Percentiles rank a stretch among this genome's conserved stretches.
Evolutionary conservation across 257 asterid species (phyloP).

Genomic region (Jasminum sambac): DNA sequence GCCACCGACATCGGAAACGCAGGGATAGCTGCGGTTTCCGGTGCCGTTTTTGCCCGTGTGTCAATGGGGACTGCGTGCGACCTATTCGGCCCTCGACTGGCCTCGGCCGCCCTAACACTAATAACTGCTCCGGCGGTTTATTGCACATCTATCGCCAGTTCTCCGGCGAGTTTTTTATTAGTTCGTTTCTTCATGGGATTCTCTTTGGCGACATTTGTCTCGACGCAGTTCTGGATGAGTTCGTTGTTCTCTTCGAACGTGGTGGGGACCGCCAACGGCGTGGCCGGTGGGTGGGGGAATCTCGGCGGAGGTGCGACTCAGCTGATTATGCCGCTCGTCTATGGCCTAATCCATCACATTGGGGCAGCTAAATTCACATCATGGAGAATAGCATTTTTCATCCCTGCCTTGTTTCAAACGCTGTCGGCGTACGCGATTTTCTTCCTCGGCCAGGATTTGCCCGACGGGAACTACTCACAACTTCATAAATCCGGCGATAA

Average conservation of each 20-base stretch:
- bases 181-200: slow-evolving; percentile 78
- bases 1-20: slow-evolving; percentile 89
- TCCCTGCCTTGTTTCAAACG: slow-evolving; percentile 72
- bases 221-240: slow-evolving; percentile 96
- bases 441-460: slow-evolving; percentile 79
- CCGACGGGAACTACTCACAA: slow-evolving; percentile 66
- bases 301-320: slow-evolving; percentile 92
- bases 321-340: slow-evolving; percentile 79
- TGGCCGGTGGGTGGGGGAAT: slow-evolving; percentile 94
- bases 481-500: slow-evolving; percentile 71
- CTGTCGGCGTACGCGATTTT: slow-evolving; percentile 63
- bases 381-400: slow-evolving; percentile 77
- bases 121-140: slow-evolving; percentile 78
- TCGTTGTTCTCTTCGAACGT: slow-evolving; percentile 59
- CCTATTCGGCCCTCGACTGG: slow-evolving; percentile 72
- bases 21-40: slow-evolving; percentile 85
- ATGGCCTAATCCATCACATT: slow-evolving; percentile 37
- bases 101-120: slow-evolving; percentile 63
- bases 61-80: slow-evolving; percentile 91
- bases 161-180: slow-evolving; percentile 50
- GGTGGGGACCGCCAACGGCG: slow-evolving; percentile 82
- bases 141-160: slow-evolving; percentile 45
- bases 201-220: slow-evolving; percentile 78
- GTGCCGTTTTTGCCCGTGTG: slow-evolving; percentile 75
- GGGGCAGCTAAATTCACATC: slow-evolving; percentile 65